phyloP scores from a whole-genome alignment of 2,329 filamentous ascomycete genomes.

The Xylaria hypoxylon region DNA sequence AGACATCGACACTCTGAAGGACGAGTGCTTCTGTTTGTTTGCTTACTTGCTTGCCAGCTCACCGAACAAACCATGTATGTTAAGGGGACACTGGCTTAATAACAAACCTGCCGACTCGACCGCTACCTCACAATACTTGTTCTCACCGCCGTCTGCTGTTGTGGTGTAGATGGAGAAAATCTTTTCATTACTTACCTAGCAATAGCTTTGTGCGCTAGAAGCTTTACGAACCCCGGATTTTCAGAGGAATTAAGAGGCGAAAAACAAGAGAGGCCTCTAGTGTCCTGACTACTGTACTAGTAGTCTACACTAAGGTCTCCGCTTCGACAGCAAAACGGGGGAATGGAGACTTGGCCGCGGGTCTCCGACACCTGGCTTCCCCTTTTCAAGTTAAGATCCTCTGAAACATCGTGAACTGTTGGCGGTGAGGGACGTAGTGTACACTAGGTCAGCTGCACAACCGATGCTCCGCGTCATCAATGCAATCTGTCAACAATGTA shows the following conservation, averaged over 20 bases:
- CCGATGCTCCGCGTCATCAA: slow-evolving; percentile 27
- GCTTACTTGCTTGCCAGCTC: neutral
- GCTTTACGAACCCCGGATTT: slow-evolving; percentile 33
- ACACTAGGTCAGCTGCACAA: slow-evolving; percentile 29
- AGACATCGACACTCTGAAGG: neutral
- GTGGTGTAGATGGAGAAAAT: slow-evolving; percentile 14
- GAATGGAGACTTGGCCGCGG: slow-evolving; percentile 23
- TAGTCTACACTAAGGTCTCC: slow-evolving; percentile 29
- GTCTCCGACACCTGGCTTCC: slow-evolving; percentile 26
- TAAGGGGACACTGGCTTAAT: neutral
- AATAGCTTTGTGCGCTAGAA: slow-evolving; percentile 17
- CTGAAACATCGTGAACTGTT: slow-evolving; percentile 30
- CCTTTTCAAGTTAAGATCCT: slow-evolving; percentile 23
- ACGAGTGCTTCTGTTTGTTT: slow-evolving; percentile 8
- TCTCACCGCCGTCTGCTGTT: slow-evolving; percentile 9
- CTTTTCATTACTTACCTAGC: slow-evolving; percentile 11
- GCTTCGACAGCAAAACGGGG: slow-evolving; percentile 26
- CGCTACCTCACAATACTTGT: neutral
- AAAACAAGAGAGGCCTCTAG: slow-evolving; percentile 9
- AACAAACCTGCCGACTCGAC: neutral
- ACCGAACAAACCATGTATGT: slow-evolving; percentile 4
- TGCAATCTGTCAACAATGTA: slow-evolving; percentile 27
- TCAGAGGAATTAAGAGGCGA: slow-evolving; percentile 3
- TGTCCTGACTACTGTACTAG: neutral
- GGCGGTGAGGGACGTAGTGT: slow-evolving; percentile 34